Evolutionary conservation across 257 asterid genomes (phyloP).

Genomic region (Solanum commersonii): DNA sequence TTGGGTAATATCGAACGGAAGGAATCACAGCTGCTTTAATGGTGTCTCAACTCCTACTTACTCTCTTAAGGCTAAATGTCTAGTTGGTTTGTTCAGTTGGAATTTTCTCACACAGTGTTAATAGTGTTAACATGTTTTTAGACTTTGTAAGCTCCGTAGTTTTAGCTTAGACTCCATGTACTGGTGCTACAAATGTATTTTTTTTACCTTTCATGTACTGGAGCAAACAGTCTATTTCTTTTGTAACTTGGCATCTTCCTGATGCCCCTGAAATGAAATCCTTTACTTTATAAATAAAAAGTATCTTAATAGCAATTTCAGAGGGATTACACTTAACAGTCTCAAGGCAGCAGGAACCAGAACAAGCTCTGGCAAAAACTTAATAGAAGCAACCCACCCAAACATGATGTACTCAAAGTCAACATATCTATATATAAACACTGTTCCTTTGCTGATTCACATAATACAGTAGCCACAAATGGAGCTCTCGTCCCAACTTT

Average conservation of each 20-base stretch:
- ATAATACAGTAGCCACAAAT: background rate
- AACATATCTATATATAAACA: background rate
- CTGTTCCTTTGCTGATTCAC: background rate
- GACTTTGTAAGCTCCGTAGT: background rate
- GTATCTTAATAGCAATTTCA: background rate
- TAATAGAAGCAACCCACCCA: background rate
- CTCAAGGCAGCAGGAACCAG: background rate
- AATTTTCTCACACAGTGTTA: background rate
- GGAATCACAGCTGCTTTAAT: background rate
- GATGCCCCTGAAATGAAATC: background rate
- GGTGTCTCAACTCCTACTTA: background rate
- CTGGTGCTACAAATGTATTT: background rate
- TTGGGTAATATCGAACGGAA: background rate
- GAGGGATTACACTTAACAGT: background rate
- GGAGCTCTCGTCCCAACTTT: background rate
- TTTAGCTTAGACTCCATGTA: background rate
- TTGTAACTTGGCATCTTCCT: background rate
- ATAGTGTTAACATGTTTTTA: background rate
- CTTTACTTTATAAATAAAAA: background rate
- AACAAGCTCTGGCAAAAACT: background rate
- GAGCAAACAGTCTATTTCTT: background rate
- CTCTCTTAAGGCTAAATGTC: background rate
- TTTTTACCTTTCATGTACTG: background rate
- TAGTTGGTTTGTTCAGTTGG: background rate
- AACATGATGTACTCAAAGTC: background rate